phyloP scores from a whole-genome alignment of 176 grass and related monocot genomes.

The Thinopyrum elongatum region DNA sequence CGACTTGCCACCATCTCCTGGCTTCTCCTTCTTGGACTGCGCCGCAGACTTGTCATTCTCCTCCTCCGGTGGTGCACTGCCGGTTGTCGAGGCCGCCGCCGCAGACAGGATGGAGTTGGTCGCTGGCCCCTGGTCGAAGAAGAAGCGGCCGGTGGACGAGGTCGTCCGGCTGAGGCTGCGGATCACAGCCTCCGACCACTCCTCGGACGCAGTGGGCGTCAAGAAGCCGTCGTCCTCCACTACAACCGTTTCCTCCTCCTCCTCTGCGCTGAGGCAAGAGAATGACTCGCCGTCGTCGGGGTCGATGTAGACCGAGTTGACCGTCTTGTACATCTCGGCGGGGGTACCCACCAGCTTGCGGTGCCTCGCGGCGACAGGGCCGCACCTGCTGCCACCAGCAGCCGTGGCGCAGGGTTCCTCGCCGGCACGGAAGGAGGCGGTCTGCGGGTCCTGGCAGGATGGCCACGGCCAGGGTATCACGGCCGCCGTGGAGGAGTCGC shows the following conservation, averaged over 20 bases:
- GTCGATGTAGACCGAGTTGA: slow-evolving; percentile 61
- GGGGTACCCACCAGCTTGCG: background rate
- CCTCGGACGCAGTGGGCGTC: slow-evolving; percentile 27
- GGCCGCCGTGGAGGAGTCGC: background rate
- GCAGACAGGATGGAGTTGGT: slow-evolving; percentile 39
- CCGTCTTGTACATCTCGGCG: slow-evolving; percentile 42
- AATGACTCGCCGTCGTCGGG: slow-evolving; percentile 6
- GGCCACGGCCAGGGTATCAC: slow-evolving; percentile 48
- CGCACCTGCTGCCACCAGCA: background rate
- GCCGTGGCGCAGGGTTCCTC: slow-evolving; percentile 10
- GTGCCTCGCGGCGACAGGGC: background rate
- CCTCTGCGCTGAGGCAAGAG: background rate
- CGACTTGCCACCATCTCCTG: background rate
- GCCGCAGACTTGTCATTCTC: background rate
- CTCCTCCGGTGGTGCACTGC: background rate
- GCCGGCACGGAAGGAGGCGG: slow-evolving; percentile 49
- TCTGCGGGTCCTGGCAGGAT: slow-evolving; percentile 43
- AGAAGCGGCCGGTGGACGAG: slow-evolving; percentile 48
- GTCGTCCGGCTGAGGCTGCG: slow-evolving; percentile 34
- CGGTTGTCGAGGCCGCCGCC: background rate
- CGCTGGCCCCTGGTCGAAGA: slow-evolving; percentile 54
- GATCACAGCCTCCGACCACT: slow-evolving; percentile 48
- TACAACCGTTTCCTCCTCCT: background rate
- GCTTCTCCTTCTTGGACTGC: background rate
- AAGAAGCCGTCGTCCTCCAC: slow-evolving; percentile 25